Percentiles rank a stretch among this genome's conserved stretches.
These are phyloP conservation scores for Annona squamosa DNA, from an alignment of 164 flowering plant genomes.

Conservation along the genomic window DNA sequence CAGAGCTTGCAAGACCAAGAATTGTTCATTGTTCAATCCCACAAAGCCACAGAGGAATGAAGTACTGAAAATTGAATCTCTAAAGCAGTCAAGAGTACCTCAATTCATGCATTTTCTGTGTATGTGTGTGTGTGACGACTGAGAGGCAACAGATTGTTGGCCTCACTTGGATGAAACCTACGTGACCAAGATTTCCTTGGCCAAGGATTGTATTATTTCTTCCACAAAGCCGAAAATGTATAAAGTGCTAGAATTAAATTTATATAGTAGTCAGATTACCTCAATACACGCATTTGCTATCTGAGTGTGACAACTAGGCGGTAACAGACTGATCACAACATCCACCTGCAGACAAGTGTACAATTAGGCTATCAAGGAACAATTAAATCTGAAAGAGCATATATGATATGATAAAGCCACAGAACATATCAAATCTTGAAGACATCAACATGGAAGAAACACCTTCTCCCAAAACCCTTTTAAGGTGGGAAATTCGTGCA, in stretches of 20 bases:
- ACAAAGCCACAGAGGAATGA: too few species aligned
- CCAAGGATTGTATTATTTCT: too few species aligned
- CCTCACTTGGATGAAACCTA: too few species aligned
- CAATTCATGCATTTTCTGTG: too few species aligned
- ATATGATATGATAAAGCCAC: not conserved
- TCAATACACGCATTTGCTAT: conserved; percentile 80
- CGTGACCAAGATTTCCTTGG: too few species aligned
- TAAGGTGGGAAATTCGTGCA: not conserved
- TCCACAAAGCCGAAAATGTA: too few species aligned
- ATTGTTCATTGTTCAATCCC: too few species aligned
- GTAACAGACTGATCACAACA: conserved; percentile 86
- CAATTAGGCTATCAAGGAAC: not conserved
- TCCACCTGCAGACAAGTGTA: conserved; percentile 58
- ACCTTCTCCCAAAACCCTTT: not conserved
- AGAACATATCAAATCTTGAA: not conserved
- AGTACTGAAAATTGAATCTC: too few species aligned
- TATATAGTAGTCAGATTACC: conserved; percentile 33
- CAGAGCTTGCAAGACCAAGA: not conserved
- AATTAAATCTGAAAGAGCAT: not conserved
- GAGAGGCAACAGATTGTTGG: too few species aligned
- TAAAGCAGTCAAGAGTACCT: too few species aligned
- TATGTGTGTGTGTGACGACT: too few species aligned
- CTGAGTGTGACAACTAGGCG: conserved; percentile 60
- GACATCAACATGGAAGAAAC: not conserved
- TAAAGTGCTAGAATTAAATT: not conserved